phyloP scores from a whole-genome alignment of 768 basidiomycete genomes.

The Auriscalpium vulgare region DNA sequence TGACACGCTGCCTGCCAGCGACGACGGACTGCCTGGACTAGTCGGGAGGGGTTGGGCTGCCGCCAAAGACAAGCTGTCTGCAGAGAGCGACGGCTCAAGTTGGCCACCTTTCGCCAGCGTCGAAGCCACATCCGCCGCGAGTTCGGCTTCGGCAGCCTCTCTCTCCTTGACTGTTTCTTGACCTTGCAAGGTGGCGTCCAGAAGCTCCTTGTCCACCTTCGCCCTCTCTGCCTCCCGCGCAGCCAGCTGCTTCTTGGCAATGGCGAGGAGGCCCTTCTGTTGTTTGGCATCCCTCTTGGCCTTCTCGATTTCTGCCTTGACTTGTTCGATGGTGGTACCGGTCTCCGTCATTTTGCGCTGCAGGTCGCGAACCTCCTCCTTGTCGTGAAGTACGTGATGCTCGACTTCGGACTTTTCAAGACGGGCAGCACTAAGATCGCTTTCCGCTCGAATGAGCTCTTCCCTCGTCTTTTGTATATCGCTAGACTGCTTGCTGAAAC shows the following conservation, averaged over 20 bases:
- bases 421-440: slow-evolving; percentile 80
- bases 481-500: slow-evolving; percentile 54
- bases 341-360: slow-evolving; percentile 80
- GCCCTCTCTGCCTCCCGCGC: slow-evolving; percentile 74
- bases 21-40: slow-evolving; percentile 48
- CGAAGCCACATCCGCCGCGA: slow-evolving; percentile 26
- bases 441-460: slow-evolving; percentile 84
- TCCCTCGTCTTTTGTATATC: slow-evolving; percentile 66
- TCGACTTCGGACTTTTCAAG: slow-evolving; percentile 92
- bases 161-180: slow-evolving; percentile 45
- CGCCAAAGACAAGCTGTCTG: slow-evolving; percentile 47
- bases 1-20: slow-evolving; percentile 34
- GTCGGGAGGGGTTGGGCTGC: slow-evolving; percentile 65
- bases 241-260: slow-evolving; percentile 88
- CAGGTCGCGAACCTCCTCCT: slow-evolving; percentile 86
- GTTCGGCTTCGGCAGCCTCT: slow-evolving; percentile 44
- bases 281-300: slow-evolving; percentile 90
- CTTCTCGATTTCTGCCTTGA: slow-evolving; percentile 78
- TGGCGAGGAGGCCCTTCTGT: slow-evolving; percentile 91
- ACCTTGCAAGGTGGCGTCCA: slow-evolving; percentile 52
- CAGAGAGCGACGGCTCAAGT: slow-evolving; percentile 24
- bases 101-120: slow-evolving; percentile 20
- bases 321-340: slow-evolving; percentile 57
- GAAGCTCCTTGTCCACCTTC: slow-evolving; percentile 64
- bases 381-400: slow-evolving; percentile 79